A percentile compares a stretch with the other conserved stretches of the same genome.
phyloP scores from a whole-genome alignment of 108 stramenopile species.

The Fragilaria radians region DNA sequence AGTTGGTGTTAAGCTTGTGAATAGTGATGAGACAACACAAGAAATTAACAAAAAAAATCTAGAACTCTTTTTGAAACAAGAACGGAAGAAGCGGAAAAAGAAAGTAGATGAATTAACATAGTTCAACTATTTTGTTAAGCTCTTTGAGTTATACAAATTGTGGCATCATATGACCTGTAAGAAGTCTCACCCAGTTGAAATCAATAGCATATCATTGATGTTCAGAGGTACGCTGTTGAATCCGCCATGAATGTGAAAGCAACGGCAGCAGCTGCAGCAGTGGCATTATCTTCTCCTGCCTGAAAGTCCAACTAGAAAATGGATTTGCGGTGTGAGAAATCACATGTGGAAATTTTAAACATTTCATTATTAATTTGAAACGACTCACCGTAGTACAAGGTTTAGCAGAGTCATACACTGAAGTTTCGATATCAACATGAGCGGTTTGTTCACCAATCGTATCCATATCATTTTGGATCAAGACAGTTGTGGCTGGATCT shows the following conservation, averaged over 20 bases:
- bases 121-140: conserved; percentile 5
- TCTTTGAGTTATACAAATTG: neutral
- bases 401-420: no score
- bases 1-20: conserved; percentile 66
- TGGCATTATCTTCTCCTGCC: neutral
- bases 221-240: no score
- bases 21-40: conserved; percentile 46
- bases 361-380: no score
- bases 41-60: conserved; percentile 57
- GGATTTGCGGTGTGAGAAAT: no score
- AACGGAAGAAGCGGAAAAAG: conserved; percentile 24
- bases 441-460: conserved; percentile 3
- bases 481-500: conserved; percentile 18
- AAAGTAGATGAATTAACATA: conserved; percentile 23
- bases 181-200: no score
- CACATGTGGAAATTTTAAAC: no score
- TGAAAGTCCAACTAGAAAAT: no score
- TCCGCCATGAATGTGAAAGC: conserved; percentile 6
- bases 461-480: conserved; percentile 21
- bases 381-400: no score
- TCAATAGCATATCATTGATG: no score
- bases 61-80: conserved; percentile 45
- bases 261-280: conserved; percentile 4
- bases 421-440: conserved; percentile 17
- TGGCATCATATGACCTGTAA: no score